Percentiles rank a stretch among this genome's conserved stretches.
Conservation (phyloP, 2,329 filamentous ascomycete genomes). For the Coleophoma eucalyptorum region DNA sequence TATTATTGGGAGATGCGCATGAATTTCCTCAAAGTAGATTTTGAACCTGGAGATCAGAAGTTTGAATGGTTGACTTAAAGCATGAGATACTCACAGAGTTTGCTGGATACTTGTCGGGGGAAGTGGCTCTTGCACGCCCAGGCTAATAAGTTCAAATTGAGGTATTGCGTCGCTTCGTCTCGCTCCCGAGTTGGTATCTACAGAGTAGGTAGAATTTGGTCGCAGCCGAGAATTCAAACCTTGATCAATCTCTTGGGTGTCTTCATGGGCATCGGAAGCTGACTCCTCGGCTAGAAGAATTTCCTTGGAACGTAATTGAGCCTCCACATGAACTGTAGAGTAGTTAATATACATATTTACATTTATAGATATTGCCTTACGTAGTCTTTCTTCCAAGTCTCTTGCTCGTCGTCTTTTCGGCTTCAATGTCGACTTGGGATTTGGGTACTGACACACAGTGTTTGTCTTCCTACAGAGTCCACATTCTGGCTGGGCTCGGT, state of each 20-base stretch:
- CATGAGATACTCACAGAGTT: constrained; percentile 60
- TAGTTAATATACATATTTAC: constrained; percentile 15
- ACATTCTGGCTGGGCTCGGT: constrained; percentile 75
- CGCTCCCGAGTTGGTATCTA: too few species aligned
- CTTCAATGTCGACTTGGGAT: constrained; percentile 82
- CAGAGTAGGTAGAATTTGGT: too few species aligned
- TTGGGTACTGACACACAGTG: constrained; percentile 82
- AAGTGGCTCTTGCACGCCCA: constrained; percentile 78
- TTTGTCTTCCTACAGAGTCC: constrained; percentile 72
- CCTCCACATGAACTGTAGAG: constrained; percentile 75
- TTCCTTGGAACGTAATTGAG: constrained; percentile 48
- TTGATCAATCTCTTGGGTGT: constrained; percentile 7
- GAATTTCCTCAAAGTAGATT: constrained; percentile 72
- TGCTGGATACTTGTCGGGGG: constrained; percentile 78
- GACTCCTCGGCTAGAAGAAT: constrained; percentile 31
- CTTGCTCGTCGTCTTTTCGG: constrained; percentile 88
- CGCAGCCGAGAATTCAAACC: neutral
- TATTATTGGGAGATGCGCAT: constrained; percentile 71
- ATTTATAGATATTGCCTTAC: constrained; percentile 42
- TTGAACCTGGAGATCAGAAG: constrained; percentile 47
- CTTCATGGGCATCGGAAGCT: constrained; percentile 5
- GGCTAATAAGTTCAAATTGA: constrained; percentile 67
- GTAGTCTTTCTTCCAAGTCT: constrained; percentile 81
- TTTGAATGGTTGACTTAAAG: constrained; percentile 8
- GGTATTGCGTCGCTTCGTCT: too few species aligned